Conservation (phyloP, 208 protist genomes). For the Acanthamoeba comandoni region DNA sequence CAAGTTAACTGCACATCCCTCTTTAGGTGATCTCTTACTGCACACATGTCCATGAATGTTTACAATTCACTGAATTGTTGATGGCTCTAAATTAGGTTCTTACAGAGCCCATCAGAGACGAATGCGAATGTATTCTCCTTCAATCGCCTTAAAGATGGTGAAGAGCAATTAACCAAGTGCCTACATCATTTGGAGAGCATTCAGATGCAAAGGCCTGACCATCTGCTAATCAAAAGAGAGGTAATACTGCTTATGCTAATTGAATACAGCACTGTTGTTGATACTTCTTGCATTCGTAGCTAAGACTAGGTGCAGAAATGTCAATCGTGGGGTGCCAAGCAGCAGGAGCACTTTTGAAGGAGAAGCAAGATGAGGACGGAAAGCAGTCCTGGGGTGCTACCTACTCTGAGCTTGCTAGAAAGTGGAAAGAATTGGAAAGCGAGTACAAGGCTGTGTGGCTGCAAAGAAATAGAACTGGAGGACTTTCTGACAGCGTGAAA, state of each 20-base stretch:
- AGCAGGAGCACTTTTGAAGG: background rate
- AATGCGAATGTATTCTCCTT: background rate
- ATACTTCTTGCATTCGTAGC: background rate
- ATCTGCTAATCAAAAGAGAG: background rate
- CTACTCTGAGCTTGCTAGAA: background rate
- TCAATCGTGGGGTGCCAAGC: constrained; percentile 30
- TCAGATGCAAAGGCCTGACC: background rate
- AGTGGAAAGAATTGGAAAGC: background rate
- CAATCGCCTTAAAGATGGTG: background rate
- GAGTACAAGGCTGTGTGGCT: constrained; percentile 35
- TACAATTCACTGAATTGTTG: background rate
- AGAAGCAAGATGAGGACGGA: background rate
- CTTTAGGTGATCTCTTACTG: background rate
- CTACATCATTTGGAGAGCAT: background rate
- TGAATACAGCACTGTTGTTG: background rate
- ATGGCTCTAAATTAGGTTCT: background rate
- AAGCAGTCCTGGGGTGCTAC: background rate
- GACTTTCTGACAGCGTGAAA: constrained; percentile 24
- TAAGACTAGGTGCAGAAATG: constrained; percentile 26
- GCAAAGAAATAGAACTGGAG: constrained; percentile 9
- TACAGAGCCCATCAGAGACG: constrained; percentile 1
- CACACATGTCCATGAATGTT: background rate
- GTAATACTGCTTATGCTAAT: background rate
- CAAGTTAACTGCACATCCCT: constrained; percentile 17
- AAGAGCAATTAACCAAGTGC: background rate